Percentiles rank a stretch among this genome's conserved stretches.
Evolutionary conservation across 2,329 filamentous ascomycete genomes (phyloP).

Genomic region (Graphium sp.): DNA sequence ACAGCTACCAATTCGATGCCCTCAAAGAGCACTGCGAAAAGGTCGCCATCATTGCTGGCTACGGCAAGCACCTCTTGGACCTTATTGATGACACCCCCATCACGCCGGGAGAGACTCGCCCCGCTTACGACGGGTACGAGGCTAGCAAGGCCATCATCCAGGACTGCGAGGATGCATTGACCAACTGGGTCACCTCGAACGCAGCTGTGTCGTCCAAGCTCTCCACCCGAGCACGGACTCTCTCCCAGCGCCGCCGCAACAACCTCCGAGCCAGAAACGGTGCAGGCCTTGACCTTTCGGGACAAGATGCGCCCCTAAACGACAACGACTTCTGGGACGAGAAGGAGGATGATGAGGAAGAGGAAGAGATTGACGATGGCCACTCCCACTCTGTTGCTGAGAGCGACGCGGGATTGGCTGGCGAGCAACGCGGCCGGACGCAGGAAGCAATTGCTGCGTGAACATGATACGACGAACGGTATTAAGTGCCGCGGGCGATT

Average conservation of each 20-base stretch:
- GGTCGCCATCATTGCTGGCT: slow-evolving; percentile 92
- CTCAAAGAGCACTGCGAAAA: slow-evolving; percentile 97
- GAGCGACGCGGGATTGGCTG: slow-evolving; percentile 33
- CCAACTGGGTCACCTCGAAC: slow-evolving; percentile 89
- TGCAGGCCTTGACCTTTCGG: slow-evolving; percentile 67
- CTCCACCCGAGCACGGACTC: slow-evolving; percentile 69
- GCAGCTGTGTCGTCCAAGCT: slow-evolving; percentile 78
- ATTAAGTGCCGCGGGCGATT: too few species aligned
- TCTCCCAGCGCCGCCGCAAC: slow-evolving; percentile 70
- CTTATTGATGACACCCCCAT: slow-evolving; percentile 93
- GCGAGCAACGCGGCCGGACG: slow-evolving; percentile 37
- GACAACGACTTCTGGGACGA: slow-evolving; percentile 72
- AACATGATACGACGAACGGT: slow-evolving; percentile 4
- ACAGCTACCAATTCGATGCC: slow-evolving; percentile 95
- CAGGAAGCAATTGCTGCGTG: slow-evolving; percentile 32
- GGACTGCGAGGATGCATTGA: slow-evolving; percentile 93
- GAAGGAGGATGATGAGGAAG: slow-evolving; percentile 48
- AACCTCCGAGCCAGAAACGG: slow-evolving; percentile 45
- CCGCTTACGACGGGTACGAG: slow-evolving; percentile 95
- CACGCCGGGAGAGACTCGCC: slow-evolving; percentile 88
- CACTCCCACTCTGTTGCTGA: slow-evolving; percentile 26
- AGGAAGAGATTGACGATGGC: slow-evolving; percentile 32
- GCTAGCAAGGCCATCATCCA: slow-evolving; percentile 98
- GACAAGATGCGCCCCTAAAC: slow-evolving; percentile 64
- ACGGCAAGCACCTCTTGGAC: slow-evolving; percentile 95